Base-by-base conservation (phyloP, 345 rosid genomes). In the Cardamine resedifolia region DNA sequence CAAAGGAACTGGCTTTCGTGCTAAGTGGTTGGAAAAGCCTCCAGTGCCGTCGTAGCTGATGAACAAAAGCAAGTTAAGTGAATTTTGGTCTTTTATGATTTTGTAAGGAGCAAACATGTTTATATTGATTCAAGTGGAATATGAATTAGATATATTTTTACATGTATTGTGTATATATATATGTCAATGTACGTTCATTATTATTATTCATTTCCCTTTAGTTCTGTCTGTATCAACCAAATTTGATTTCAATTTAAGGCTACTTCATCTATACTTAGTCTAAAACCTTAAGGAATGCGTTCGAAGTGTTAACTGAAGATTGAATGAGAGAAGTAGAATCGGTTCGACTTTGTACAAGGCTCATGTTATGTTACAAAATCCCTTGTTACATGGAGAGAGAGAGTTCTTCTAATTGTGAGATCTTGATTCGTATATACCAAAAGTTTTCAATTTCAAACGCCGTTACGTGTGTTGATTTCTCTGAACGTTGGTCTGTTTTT, bases 1-100 rank as follows among this genome's bases (percentile, higher is more conserved):
- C 68, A 83, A 94, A 77, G 98, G 96, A 80, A 94, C 98, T 2
- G 92, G 98, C 2, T 94, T 88, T 77, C 96, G 96, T n/a, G 98
- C 98, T 59, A 86, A 85, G 80, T 94, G 98, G 97, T 81, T 94
- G 86, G 91, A 83, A 66, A 72, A 85, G 74, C 92, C 92, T 77
- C 84, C 90, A 2, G 69, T 80, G 49, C 63, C 83, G 12, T 82
- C 80, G 68, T 80, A 87, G 85, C 18, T 18, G 47, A 74, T 38
- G 63, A 67, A 20, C 43, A 66, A 34, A 73, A 36, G 26, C 58
- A 66, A 58, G 60, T 23, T 66, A 58, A 27, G 52, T 58, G 66
- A n/a, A n/a, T 58, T 74, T 28, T 49, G 59, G 66, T 16, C 19
- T 58, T 57, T 18, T 27, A 28, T 74, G 44, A 39, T 50, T 66